Base-by-base conservation (phyloP, 1,139 yeast species). In the Pneumocystis murina region DNA sequence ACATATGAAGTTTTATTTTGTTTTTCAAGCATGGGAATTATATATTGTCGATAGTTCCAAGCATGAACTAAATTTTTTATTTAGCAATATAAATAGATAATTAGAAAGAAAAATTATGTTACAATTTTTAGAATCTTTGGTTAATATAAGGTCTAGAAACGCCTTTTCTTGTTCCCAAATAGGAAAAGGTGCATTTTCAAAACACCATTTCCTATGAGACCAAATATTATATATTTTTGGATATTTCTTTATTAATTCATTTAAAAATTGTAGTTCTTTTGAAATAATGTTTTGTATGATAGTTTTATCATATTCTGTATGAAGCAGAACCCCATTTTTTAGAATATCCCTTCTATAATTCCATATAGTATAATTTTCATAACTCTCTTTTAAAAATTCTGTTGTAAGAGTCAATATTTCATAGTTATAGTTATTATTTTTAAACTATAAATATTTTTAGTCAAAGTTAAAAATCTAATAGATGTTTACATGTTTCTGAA, bases 191-290 rank as follows among this genome's bases (percentile, higher is more conserved):
- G 83, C 76, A 66, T 79, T 77, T 63, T 80, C 78, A 58, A 92
- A 75, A 62, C 88, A 81, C 98, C 98, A 92, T 28, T 82, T 76
- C 40, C 99, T 79, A 73, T 92, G 97, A 70, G 86, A 87, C 97
- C 97, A 92, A 24, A 92, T 85, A 96, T 97, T 91, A 72, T 92
- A 92, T 54, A 91, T 87, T 72, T 92, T 92, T 1, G 99, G 98
- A 68, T 75, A 85, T 65, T 79, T 74, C 65, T 81, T 82, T 70
- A 92, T 75, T 68, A 84, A 80, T 0, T 75, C 74, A 76, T 86
- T 78, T 0, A 84, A 79, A 70, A 88, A 82, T 48, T 75, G 71
- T 62, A 92, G 76, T 69, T 92, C 98, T 2, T 77, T 74, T 7
- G 77, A 77, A 68, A 91, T 77, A 35, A 80, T 71, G 10, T 73